Evolutionary conservation across 345 rosid species (phyloP).

Genomic region (Clarkia xantiana): DNA sequence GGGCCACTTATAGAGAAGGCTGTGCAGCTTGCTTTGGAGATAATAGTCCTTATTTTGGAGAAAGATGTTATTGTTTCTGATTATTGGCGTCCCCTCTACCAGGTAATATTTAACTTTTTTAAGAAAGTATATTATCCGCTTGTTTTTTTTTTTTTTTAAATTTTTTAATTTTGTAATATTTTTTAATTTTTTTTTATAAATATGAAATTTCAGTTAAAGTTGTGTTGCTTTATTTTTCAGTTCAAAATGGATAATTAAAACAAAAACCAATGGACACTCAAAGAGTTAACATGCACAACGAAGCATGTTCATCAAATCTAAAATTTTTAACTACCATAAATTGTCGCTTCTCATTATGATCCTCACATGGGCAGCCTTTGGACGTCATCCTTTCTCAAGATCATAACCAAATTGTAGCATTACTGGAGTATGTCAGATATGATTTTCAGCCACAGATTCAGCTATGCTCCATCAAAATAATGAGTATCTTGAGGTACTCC

Average conservation of each 20-base stretch:
- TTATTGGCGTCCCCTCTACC: conserved; percentile 89
- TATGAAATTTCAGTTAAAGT: no score
- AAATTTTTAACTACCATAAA: no score
- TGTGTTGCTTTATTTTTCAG: no score
- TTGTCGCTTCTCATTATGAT: background rate
- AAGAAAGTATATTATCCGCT: background rate
- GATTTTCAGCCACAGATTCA: conserved; percentile 70
- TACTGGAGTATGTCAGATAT: conserved; percentile 91
- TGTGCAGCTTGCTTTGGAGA: conserved; percentile 76
- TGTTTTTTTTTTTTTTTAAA: no score
- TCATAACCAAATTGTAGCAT: conserved; percentile 62
- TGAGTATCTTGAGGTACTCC: conserved; percentile 67
- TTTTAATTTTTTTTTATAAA: no score
- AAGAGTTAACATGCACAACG: no score
- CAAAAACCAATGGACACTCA: no score
- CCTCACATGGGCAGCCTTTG: conserved; percentile 48
- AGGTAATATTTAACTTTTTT: conserved; percentile 25
- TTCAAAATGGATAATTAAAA: no score
- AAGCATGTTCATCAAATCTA: no score
- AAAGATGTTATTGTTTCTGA: conserved; percentile 71
- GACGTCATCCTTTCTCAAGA: conserved; percentile 89
- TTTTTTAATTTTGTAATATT: no score
- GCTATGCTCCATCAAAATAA: conserved; percentile 66
- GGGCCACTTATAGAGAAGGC: conserved; percentile 84
- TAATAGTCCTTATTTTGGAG: conserved; percentile 62